Percentiles rank a stretch among this genome's conserved stretches.
These are phyloP conservation scores for Aspergillus diversus DNA, from an alignment of 495 filamentous ascomycete species.

Conservation along the genomic window DNA sequence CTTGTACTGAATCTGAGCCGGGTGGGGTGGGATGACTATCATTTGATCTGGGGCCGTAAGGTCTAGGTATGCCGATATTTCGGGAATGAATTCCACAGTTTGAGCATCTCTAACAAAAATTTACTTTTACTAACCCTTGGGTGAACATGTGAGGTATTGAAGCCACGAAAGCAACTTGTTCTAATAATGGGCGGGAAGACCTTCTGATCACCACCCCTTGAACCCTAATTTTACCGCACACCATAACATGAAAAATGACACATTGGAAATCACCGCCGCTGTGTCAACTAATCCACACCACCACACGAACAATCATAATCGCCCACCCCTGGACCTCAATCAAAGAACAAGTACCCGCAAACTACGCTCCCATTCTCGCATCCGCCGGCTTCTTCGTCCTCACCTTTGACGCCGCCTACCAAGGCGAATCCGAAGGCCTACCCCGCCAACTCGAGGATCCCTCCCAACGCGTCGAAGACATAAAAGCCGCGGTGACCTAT, in stretches of 20 bases:
- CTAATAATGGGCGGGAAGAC: background rate
- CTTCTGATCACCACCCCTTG: background rate
- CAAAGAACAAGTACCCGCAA: constrained; percentile 44
- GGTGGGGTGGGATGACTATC: no score
- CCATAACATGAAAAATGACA: constrained; percentile 1
- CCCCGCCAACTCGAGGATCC: constrained; percentile 45
- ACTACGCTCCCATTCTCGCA: constrained; percentile 35
- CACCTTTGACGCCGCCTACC: constrained; percentile 44
- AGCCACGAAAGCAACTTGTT: background rate
- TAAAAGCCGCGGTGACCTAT: constrained; percentile 40
- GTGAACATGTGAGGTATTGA: background rate
- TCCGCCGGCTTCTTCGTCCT: constrained; percentile 37
- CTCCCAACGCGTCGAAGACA: constrained; percentile 41
- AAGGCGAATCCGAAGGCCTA: constrained; percentile 39
- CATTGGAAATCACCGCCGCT: constrained; percentile 2
- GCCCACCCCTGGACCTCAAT: constrained; percentile 38
- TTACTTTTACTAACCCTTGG: no score
- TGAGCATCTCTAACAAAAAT: no score
- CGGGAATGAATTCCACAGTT: no score
- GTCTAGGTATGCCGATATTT: no score
- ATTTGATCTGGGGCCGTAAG: no score
- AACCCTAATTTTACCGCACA: constrained; percentile 1
- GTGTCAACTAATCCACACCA: background rate
- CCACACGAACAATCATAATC: constrained; percentile 28
- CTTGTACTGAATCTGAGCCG: no score